A percentile compares a stretch with the other conserved stretches of the same genome.
Evolutionary conservation across 257 asterid species (phyloP).

Genomic region (Avicennia marina): DNA sequence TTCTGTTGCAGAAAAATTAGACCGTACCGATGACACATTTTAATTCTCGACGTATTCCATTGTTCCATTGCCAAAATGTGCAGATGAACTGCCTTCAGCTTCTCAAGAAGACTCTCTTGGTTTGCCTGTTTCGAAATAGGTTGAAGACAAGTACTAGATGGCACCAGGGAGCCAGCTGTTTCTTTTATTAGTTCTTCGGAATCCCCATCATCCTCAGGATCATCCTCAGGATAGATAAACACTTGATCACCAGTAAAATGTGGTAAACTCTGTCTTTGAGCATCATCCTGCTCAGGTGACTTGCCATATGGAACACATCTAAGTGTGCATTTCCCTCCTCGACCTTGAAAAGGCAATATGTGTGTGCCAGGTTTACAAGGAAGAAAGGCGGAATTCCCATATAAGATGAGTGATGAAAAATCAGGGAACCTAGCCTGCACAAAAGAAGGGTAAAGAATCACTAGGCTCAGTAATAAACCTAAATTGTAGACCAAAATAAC

Average conservation of each 20-base stretch:
- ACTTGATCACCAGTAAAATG: conserved; percentile 33
- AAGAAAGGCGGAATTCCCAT: conserved; percentile 27
- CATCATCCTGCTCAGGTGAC: conserved; percentile 38
- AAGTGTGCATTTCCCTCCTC: conserved; percentile 22
- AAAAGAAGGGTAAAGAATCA: not conserved
- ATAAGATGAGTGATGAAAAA: conserved; percentile 18
- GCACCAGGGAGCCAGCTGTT: conserved; percentile 26
- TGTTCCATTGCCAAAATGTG: conserved; percentile 80
- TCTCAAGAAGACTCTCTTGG: conserved; percentile 50
- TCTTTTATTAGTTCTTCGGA: conserved; percentile 25
- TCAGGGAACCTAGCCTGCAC: conserved; percentile 43
- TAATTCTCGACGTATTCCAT: conserved; percentile 60
- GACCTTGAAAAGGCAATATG: conserved; percentile 19
- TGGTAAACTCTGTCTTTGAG: conserved; percentile 29
- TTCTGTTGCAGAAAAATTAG: conserved; percentile 13
- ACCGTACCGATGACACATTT: conserved; percentile 48
- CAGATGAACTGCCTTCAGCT: conserved; percentile 60
- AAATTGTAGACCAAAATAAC: too few species aligned
- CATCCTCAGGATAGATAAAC: conserved; percentile 24
- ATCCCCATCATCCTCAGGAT: conserved; percentile 21
- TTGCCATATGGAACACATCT: conserved; percentile 33
- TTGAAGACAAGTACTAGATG: conserved; percentile 24
- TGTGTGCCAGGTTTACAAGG: conserved; percentile 26
- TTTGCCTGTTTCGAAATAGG: conserved; percentile 24
- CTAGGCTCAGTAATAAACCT: too few species aligned